Percentiles rank a stretch among this genome's conserved stretches.
Conservation (phyloP, 495 filamentous ascomycete species). For the Neurospora tetrasperma region DNA sequence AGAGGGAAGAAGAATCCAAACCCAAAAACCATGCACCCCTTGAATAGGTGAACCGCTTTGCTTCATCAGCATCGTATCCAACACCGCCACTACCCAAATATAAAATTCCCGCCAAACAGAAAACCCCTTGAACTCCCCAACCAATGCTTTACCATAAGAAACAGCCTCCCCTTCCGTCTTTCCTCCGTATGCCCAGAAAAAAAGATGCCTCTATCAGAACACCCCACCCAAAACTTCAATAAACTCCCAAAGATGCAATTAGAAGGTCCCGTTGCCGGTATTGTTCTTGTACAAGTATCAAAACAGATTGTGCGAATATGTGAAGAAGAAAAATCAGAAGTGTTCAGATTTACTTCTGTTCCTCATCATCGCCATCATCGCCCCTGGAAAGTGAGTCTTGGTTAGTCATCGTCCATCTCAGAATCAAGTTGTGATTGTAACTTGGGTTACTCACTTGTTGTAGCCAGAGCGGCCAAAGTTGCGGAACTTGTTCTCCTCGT, state of each 20-base stretch:
- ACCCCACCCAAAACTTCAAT: not conserved
- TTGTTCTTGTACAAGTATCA: not conserved
- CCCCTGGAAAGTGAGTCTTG: slow-evolving; percentile 42
- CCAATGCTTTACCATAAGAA: not conserved
- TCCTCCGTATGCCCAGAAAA: not conserved
- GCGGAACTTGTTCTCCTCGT: slow-evolving; percentile 26
- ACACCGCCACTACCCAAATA: not conserved
- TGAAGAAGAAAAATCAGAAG: not conserved
- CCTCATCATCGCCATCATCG: slow-evolving; percentile 22
- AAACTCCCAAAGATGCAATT: not conserved
- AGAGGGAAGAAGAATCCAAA: not conserved
- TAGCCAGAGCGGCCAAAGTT: slow-evolving; percentile 37
- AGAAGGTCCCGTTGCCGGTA: not conserved
- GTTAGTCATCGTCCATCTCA: slow-evolving; percentile 18
- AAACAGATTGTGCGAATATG: not conserved
- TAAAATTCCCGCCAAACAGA: not conserved
- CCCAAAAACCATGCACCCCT: not conserved
- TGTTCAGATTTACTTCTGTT: slow-evolving; percentile 14
- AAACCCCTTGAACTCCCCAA: not conserved
- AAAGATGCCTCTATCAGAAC: not conserved
- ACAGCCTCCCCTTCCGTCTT: not conserved
- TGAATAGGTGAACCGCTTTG: not conserved
- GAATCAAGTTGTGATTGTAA: not conserved
- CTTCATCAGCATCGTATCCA: not conserved
- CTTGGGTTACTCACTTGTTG: slow-evolving; percentile 26